Evolutionary conservation across 2,329 filamentous ascomycete species (phyloP).

Genomic region (Fusarium sp.): DNA sequence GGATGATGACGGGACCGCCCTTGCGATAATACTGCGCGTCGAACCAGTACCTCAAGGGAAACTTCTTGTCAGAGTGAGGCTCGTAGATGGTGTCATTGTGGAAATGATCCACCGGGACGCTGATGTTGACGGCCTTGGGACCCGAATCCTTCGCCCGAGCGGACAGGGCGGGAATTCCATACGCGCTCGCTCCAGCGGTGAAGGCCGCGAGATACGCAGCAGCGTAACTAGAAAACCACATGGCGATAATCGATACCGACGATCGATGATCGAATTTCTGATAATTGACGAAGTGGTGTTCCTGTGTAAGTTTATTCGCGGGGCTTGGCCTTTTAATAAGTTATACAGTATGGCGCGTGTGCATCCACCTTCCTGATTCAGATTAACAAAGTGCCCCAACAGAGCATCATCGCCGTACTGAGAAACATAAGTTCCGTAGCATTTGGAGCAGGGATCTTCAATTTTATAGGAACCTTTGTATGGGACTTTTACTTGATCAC

Average conservation of each 20-base stretch:
- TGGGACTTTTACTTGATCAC: neutral
- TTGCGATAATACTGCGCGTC: slow-evolving; percentile 80
- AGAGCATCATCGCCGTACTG: slow-evolving; percentile 1
- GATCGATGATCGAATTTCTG: neutral
- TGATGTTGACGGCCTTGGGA: slow-evolving; percentile 49
- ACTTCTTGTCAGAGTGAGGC: slow-evolving; percentile 78
- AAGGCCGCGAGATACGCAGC: slow-evolving; percentile 14
- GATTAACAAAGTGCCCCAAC: slow-evolving; percentile 14
- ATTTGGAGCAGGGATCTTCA: slow-evolving; percentile 28
- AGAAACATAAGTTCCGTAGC: slow-evolving; percentile 33
- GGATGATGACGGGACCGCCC: slow-evolving; percentile 85
- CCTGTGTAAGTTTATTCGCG: slow-evolving; percentile 7
- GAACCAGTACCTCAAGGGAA: slow-evolving; percentile 85
- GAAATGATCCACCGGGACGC: slow-evolving; percentile 81
- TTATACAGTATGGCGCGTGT: slow-evolving; percentile 4
- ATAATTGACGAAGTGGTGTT: neutral
- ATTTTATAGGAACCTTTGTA: slow-evolving; percentile 24
- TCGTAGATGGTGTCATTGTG: slow-evolving; percentile 83
- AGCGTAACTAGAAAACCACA: slow-evolving; percentile 33
- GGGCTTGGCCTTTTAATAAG: neutral
- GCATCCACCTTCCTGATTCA: slow-evolving; percentile 29
- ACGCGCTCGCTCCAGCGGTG: slow-evolving; percentile 8
- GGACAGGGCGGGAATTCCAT: slow-evolving; percentile 8
- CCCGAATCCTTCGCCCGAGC: slow-evolving; percentile 3
- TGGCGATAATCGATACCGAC: neutral